These are phyloP conservation scores for Fusarium circinatum DNA, from an alignment of 2,329 filamentous ascomycete species.

Conservation along the genomic window DNA sequence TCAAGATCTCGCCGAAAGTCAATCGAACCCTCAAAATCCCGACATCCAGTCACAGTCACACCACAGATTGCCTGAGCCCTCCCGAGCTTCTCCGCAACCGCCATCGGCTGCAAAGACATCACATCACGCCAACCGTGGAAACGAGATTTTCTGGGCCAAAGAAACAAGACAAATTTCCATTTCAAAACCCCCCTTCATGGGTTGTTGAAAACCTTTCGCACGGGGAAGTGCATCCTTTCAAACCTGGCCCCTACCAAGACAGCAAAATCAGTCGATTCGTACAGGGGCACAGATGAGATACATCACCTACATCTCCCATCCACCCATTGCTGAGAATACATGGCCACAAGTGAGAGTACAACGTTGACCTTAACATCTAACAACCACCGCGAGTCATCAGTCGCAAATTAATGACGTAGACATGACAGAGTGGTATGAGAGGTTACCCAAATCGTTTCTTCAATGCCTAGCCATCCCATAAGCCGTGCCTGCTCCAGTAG, in stretches of 20 bases:
- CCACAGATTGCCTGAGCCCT: conserved; percentile 29
- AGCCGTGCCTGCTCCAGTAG: not conserved
- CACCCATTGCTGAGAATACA: conserved; percentile 15
- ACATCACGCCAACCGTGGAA: not conserved
- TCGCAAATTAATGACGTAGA: conserved; percentile 6
- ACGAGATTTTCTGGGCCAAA: not conserved
- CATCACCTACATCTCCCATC: not conserved
- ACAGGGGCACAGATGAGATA: not conserved
- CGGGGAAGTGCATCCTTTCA: conserved; percentile 18
- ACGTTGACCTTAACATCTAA: not conserved
- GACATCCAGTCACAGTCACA: conserved; percentile 27
- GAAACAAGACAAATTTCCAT: not conserved
- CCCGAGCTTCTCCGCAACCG: conserved; percentile 27
- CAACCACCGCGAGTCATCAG: not conserved
- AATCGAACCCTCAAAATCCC: conserved; percentile 22
- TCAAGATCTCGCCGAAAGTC: not conserved
- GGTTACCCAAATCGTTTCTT: conserved; percentile 9
- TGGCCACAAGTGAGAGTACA: conserved; percentile 3
- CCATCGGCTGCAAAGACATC: not conserved
- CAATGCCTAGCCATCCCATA: not conserved
- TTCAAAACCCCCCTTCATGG: not conserved
- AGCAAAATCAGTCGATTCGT: conserved; percentile 32
- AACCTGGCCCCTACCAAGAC: conserved; percentile 2
- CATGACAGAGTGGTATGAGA: conserved; percentile 8
- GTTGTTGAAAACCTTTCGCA: not conserved